Evolutionary conservation across 106 monocot genomes (phyloP), one percentile per base, ranked within the genome.

Genomic region (Acorus gramineus): DNA sequence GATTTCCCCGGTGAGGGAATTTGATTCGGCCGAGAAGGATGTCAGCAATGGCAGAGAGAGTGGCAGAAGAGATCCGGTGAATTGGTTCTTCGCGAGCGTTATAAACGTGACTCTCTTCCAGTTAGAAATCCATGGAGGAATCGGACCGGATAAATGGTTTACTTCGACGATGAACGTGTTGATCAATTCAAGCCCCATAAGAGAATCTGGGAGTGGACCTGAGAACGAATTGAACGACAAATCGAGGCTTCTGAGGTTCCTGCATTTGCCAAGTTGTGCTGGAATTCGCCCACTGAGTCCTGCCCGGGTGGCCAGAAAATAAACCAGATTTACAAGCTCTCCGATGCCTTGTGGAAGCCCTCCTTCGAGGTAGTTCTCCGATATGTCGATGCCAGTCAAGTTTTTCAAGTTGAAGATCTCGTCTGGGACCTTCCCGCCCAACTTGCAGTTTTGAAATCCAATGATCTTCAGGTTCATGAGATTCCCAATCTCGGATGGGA

Each of bases 151-250:
- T 11, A 95, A 62, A 65, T 82, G 77, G 62, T 95, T 95, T 8
- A 77, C 85, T 74, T 87, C 87, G 3, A 85, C 87, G 7, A 80
- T 74, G 65, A 95, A 90, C 62, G 86, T 62, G 44, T 51, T 62
- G 50, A 95, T 79, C 10, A 77, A 66, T 42, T 71, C 71, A 12
- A 95, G 71, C 51, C 52, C 75, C 61, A 70, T 68, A 57, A 95
- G 76, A 47, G 64, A 65, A 10, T 80, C 72, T 2, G 95, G 90
- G 47, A 95, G 67, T 48, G 90, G 71, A 74, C 90, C 90, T 3
- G 84, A 79, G 1, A 95, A 74, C 1, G 80, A 74, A 73, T 95
- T 95, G 84, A 82, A 84, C n/a, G 90, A 90, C 46, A 95, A 67
- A 52, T 85, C 82, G 28, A 95, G 11, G 43, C 80, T 80, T 65